Conservation (phyloP, 78 protist species). For the Dictyostelium purpureum region DNA sequence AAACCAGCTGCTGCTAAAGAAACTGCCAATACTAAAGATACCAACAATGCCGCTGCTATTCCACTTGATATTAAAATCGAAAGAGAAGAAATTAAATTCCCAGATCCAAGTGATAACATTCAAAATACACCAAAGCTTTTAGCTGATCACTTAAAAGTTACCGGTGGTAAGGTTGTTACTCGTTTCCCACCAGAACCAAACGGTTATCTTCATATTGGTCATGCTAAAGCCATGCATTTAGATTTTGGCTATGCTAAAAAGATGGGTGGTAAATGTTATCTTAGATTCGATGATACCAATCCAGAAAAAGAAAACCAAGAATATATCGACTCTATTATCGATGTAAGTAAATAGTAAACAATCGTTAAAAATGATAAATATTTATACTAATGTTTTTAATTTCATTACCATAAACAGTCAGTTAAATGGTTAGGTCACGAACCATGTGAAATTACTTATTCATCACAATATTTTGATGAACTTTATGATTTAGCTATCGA, state of each 20-base stretch:
- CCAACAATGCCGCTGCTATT: background rate
- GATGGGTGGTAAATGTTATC: constrained; percentile 88
- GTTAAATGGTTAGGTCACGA: constrained; percentile 97
- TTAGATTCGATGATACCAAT: constrained; percentile 99
- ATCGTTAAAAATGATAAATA: background rate
- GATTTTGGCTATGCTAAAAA: constrained; percentile 95
- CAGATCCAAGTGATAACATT: constrained; percentile 79
- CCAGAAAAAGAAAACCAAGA: constrained; percentile 97
- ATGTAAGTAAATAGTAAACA: background rate
- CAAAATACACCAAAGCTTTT: constrained; percentile 77
- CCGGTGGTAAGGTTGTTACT: constrained; percentile 92
- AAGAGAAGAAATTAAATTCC: constrained; percentile 39
- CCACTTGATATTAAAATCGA: background rate
- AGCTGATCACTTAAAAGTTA: constrained; percentile 51
- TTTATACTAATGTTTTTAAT: background rate
- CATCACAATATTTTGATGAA: constrained; percentile 95
- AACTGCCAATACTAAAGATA: background rate
- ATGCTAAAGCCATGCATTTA: constrained; percentile 98
- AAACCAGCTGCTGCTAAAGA: background rate
- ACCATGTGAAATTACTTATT: constrained; percentile 91
- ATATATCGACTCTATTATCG: constrained; percentile 92
- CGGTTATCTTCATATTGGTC: constrained; percentile 99
- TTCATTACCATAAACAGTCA: background rate
- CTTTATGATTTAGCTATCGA: constrained; percentile 95
- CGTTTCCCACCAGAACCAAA: constrained; percentile 99